A percentile compares a stretch with the other conserved stretches of the same genome.
Conservation (phyloP, 176 grass and related monocot genomes). For the Metroxylon sagu region DNA sequence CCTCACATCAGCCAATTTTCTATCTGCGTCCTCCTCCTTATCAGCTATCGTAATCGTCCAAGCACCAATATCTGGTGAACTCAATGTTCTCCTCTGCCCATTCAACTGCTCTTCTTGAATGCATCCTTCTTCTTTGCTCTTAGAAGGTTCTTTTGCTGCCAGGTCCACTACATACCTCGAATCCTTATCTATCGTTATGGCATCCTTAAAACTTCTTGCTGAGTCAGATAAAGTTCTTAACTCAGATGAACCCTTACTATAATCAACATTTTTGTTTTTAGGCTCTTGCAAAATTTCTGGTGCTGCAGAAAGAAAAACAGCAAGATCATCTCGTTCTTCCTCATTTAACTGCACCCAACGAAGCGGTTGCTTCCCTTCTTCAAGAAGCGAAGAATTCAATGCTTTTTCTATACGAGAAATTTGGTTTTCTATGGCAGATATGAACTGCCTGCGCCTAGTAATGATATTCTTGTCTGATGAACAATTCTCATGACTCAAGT, state of each 20-base stretch:
- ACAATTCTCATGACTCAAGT: conserved; percentile 38
- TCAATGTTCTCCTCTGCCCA: conserved; percentile 27
- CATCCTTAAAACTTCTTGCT: not conserved
- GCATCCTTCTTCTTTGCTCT: conserved; percentile 26
- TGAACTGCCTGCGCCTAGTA: conserved; percentile 55
- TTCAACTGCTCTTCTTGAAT: conserved; percentile 28
- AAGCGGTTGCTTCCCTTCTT: conserved; percentile 33
- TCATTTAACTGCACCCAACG: conserved; percentile 77
- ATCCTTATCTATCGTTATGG: conserved; percentile 13
- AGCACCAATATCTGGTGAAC: conserved; percentile 16
- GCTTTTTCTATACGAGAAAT: conserved; percentile 47
- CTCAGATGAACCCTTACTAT: conserved; percentile 11
- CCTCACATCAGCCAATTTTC: conserved; percentile 17
- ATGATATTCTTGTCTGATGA: conserved; percentile 52
- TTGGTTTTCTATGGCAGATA: conserved; percentile 52
- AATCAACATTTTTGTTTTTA: conserved; percentile 21
- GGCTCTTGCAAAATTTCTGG: conserved; percentile 24
- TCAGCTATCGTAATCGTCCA: conserved; percentile 54
- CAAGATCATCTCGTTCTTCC: conserved; percentile 66
- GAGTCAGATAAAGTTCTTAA: conserved; percentile 2
- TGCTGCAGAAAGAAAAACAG: conserved; percentile 66
- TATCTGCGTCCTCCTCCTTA: conserved; percentile 25
- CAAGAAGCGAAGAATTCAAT: conserved; percentile 34
- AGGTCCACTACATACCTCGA: conserved; percentile 19
- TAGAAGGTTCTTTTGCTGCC: conserved; percentile 26